Conservation (phyloP, 768 basidiomycete species). For the Calocybe indica region DNA sequence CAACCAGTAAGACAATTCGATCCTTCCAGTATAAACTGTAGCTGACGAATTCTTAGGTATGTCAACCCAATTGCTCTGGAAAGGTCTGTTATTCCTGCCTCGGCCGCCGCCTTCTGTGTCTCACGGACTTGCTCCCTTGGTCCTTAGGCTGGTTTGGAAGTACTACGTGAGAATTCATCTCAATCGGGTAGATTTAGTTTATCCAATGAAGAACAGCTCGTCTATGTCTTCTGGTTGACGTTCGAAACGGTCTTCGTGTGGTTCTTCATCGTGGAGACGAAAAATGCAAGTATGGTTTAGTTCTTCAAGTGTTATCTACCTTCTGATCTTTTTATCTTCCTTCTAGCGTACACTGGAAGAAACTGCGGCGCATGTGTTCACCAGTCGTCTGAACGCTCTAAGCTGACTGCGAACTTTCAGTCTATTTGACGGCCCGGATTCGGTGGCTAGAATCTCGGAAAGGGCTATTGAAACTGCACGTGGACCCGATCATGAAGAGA, state of each 20-base stretch:
- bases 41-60: conserved; percentile 3
- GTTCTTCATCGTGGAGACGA: conserved; percentile 52
- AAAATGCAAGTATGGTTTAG: conserved; percentile 18
- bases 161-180: conserved; percentile 41
- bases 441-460: conserved; percentile 26
- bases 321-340: not conserved
- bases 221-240: conserved; percentile 52
- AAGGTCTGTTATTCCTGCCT: conserved; percentile 13
- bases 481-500: conserved; percentile 8
- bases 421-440: conserved; percentile 56
- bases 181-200: not conserved
- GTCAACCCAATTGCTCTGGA: conserved; percentile 23
- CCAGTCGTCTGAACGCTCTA: not conserved
- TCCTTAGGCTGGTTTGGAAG: conserved; percentile 45
- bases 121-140: not conserved
- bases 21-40: not conserved
- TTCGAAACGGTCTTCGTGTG: conserved; percentile 48
- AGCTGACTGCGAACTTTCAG: conserved; percentile 10
- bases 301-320: not conserved
- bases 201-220: conserved; percentile 15
- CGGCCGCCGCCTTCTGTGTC: too few species aligned
- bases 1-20: conserved; percentile 7
- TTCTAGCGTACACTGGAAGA: conserved; percentile 51
- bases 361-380: conserved; percentile 38
- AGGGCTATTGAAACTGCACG: conserved; percentile 18